A percentile compares a stretch with the other conserved stretches of the same genome.
Evolutionary conservation across 169 alveolate species (phyloP).

Genomic region (Plasmodium relictum): DNA sequence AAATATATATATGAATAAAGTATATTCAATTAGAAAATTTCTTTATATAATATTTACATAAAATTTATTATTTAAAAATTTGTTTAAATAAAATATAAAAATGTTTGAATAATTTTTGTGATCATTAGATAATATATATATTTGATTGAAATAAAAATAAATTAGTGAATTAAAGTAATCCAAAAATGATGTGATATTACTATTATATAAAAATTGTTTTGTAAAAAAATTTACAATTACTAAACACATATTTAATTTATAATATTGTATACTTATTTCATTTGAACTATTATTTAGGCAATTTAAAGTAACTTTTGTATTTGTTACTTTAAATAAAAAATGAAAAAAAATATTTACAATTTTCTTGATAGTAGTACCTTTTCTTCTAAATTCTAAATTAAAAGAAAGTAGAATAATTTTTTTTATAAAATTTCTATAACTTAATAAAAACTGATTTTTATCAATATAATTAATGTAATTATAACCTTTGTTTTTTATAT

Average conservation of each 20-base stretch:
- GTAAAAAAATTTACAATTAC: slow-evolving; percentile 32
- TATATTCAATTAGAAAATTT: too few species aligned
- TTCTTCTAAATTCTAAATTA: slow-evolving; percentile 35
- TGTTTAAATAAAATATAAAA: slow-evolving; percentile 21
- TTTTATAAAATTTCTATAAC: slow-evolving; percentile 43
- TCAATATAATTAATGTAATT: background rate
- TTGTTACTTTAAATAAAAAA: slow-evolving; percentile 15
- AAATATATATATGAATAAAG: too few species aligned
- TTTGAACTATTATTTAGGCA: background rate
- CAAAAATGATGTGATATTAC: slow-evolving; percentile 23
- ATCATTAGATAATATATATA: slow-evolving; percentile 15
- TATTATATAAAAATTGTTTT: slow-evolving; percentile 66
- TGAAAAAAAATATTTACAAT: slow-evolving; percentile 18
- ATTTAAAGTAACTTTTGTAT: background rate
- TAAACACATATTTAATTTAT: slow-evolving; percentile 21
- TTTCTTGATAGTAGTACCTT: background rate
- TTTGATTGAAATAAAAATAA: slow-evolving; percentile 47
- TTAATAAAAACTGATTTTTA: slow-evolving; percentile 6
- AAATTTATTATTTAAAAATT: slow-evolving; percentile 28
- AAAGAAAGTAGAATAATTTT: slow-evolving; percentile 14
- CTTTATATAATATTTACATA: slow-evolving; percentile 9
- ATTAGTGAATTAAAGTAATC: slow-evolving; percentile 64
- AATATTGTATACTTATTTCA: background rate
- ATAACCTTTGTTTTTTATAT: slow-evolving; percentile 20
- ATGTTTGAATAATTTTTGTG: slow-evolving; percentile 21